Percentiles rank a stretch among this genome's conserved stretches.
Conservation (phyloP, 2,329 filamentous ascomycete species). For the Ophiostoma novo-ulmi region DNA sequence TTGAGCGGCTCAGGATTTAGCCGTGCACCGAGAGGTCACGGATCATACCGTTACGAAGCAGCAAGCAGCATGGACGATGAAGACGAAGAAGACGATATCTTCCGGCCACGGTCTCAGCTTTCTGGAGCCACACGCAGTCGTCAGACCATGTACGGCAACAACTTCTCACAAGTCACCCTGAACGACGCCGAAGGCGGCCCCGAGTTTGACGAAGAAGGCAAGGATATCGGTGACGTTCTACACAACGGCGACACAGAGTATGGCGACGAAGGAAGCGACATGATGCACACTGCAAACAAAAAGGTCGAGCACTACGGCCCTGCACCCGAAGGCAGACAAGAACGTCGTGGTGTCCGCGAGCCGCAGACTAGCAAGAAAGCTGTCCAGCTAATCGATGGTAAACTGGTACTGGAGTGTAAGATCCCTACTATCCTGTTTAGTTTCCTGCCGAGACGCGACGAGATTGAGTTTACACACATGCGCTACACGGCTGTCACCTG, state of each 20-base stretch:
- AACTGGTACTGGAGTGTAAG: slow-evolving; percentile 96
- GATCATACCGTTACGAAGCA: slow-evolving; percentile 26
- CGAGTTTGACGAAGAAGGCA: slow-evolving; percentile 30
- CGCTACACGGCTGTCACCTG: slow-evolving; percentile 92
- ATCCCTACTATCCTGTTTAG: slow-evolving; percentile 98
- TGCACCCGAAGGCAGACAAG: slow-evolving; percentile 79
- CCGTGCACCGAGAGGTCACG: slow-evolving; percentile 17
- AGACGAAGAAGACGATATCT: slow-evolving; percentile 63
- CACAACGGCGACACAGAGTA: slow-evolving; percentile 17
- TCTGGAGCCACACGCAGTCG: slow-evolving; percentile 32
- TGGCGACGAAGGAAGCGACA: slow-evolving; percentile 12
- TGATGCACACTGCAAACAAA: slow-evolving; percentile 35
- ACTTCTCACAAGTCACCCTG: slow-evolving; percentile 50
- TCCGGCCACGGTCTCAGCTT: slow-evolving; percentile 49
- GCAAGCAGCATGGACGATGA: slow-evolving; percentile 24
- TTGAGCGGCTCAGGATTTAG: slow-evolving; percentile 15
- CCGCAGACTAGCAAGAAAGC: slow-evolving; percentile 91
- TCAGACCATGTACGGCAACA: slow-evolving; percentile 40
- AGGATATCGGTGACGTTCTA: slow-evolving; percentile 31
- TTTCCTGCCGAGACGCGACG: slow-evolving; percentile 86
- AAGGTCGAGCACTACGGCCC: slow-evolving; percentile 80
- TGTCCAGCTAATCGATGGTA: slow-evolving; percentile 93
- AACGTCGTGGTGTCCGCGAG: slow-evolving; percentile 76
- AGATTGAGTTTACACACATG: slow-evolving; percentile 94
- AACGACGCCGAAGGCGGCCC: slow-evolving; percentile 38